phyloP scores from a whole-genome alignment of 1,139 yeast genomes.

The Saccharomyces hybrid region DNA sequence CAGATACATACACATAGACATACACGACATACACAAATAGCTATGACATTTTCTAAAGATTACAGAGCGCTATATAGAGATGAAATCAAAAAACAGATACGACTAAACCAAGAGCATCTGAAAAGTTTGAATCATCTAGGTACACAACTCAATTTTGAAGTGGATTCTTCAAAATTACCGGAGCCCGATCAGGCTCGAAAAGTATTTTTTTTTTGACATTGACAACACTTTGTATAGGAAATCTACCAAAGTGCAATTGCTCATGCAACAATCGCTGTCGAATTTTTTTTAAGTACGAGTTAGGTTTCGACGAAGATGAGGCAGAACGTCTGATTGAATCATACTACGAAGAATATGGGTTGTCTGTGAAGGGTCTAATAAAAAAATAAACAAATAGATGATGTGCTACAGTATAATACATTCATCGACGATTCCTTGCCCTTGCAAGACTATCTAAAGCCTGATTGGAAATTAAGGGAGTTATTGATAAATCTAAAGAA shows the following conservation, averaged over 20 bases:
- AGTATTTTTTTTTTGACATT: slow-evolving; percentile 82
- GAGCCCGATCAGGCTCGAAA: slow-evolving; percentile 19
- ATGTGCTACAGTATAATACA: slow-evolving; percentile 79
- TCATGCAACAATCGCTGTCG: slow-evolving; percentile 83
- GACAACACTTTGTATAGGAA: slow-evolving; percentile 83
- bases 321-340: slow-evolving; percentile 63
- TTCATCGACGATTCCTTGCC: slow-evolving; percentile 94
- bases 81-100: slow-evolving; percentile 23
- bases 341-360: slow-evolving; percentile 81
- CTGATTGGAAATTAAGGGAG: slow-evolving; percentile 47
- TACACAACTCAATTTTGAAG: slow-evolving; percentile 21
- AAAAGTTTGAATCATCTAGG: slow-evolving; percentile 32
- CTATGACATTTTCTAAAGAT: slow-evolving; percentile 4
- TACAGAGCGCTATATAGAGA: slow-evolving; percentile 13
- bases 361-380: slow-evolving; percentile 87
- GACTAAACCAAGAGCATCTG: slow-evolving; percentile 27
- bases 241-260: slow-evolving; percentile 65
- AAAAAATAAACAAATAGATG: slow-evolving; percentile 65
- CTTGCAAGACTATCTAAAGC: slow-evolving; percentile 60
- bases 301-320: slow-evolving; percentile 55
- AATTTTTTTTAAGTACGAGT: slow-evolving; percentile 64
- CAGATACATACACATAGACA: neutral
- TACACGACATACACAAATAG: neutral
- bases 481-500: slow-evolving; percentile 38
- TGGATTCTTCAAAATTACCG: slow-evolving; percentile 18